These are phyloP conservation scores for Draba incana DNA, from an alignment of 345 rosid species.

Conservation along the genomic window DNA sequence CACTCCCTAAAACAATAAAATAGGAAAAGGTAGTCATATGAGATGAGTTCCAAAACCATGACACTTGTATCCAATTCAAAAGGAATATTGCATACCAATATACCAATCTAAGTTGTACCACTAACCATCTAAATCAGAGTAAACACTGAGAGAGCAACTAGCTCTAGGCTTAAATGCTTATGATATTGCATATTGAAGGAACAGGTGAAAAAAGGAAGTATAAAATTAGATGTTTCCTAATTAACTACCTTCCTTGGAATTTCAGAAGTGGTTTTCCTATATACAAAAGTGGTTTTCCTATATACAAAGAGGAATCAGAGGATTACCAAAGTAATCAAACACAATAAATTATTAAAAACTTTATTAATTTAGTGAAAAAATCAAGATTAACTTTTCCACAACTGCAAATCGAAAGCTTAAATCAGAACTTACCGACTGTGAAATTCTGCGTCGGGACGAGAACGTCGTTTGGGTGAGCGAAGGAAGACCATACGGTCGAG, in stretches of 20 bases:
- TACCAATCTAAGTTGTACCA: conserved; percentile 18
- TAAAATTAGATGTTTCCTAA: conserved; percentile 11
- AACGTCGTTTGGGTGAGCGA: conserved; percentile 52
- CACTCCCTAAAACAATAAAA: conserved; percentile 53
- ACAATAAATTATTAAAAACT: too few species aligned
- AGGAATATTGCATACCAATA: conserved; percentile 14
- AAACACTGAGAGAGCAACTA: conserved; percentile 17
- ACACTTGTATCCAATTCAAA: conserved; percentile 12
- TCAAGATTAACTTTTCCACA: too few species aligned
- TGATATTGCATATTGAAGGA: neutral
- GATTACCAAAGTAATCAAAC: too few species aligned
- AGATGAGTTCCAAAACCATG: conserved; percentile 21
- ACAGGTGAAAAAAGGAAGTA: conserved; percentile 25
- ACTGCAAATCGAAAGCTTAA: too few species aligned
- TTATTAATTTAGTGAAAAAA: too few species aligned
- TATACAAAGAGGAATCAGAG: too few species aligned
- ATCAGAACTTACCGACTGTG: neutral
- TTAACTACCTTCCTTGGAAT: conserved; percentile 74
- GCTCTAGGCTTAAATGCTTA: conserved; percentile 22
- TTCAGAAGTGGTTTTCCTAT: conserved; percentile 94
- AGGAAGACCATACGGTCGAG: conserved; percentile 59
- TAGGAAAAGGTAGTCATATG: conserved; percentile 17
- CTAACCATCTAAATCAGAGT: conserved; percentile 18
- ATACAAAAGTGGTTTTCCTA: too few species aligned
- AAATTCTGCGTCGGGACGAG: conserved; percentile 59